These are phyloP conservation scores for Xylariaceae sp. DNA, from an alignment of 2,329 filamentous ascomycete species.

Conservation along the genomic window DNA sequence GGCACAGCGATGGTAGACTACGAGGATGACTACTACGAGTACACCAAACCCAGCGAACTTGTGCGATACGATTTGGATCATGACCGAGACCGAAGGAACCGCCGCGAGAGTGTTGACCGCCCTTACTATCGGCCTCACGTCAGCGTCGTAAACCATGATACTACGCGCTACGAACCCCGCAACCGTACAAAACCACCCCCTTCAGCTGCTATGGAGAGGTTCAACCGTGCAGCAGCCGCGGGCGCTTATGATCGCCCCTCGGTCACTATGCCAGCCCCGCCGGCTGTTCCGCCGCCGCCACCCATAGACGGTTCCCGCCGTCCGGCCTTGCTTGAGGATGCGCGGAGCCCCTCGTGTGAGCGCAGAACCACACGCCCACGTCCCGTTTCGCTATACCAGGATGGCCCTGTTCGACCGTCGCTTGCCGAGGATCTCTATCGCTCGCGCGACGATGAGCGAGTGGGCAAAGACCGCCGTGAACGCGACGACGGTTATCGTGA, in stretches of 20 bases:
- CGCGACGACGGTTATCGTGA: slow-evolving; percentile 43
- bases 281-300: slow-evolving; percentile 38
- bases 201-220: slow-evolving; percentile 65
- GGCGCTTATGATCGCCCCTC: slow-evolving; percentile 44
- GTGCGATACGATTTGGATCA: slow-evolving; percentile 58
- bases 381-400: slow-evolving; percentile 51
- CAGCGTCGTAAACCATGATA: slow-evolving; percentile 44
- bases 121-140: slow-evolving; percentile 52
- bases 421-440: slow-evolving; percentile 47
- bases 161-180: slow-evolving; percentile 40
- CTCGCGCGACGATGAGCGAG: slow-evolving; percentile 43
- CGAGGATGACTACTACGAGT: slow-evolving; percentile 56
- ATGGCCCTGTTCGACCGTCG: slow-evolving; percentile 39
- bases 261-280: slow-evolving; percentile 43
- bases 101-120: slow-evolving; percentile 52
- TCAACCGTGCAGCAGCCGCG: slow-evolving; percentile 43
- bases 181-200: slow-evolving; percentile 58
- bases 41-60: slow-evolving; percentile 58
- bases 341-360: slow-evolving; percentile 34
- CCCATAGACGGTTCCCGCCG: slow-evolving; percentile 33
- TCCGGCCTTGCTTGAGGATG: slow-evolving; percentile 31
- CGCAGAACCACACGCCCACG: slow-evolving; percentile 35
- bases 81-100: slow-evolving; percentile 36
- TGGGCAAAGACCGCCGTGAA: slow-evolving; percentile 40
- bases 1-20: slow-evolving; percentile 43